Evolutionary conservation across 495 filamentous ascomycete genomes (phyloP).

Genomic region (Hypoxylon lienhwacheense): DNA sequence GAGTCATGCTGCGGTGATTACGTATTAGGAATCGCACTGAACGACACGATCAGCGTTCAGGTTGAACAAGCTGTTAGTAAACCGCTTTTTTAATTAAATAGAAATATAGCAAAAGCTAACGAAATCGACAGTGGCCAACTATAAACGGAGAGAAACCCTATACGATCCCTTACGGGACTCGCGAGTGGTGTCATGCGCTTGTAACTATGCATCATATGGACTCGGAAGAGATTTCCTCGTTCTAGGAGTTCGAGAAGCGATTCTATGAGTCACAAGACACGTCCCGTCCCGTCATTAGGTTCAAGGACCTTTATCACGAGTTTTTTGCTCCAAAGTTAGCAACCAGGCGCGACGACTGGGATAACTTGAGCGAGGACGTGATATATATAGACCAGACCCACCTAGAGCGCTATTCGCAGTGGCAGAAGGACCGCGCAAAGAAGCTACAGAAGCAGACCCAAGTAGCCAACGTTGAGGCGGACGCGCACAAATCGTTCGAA

Average conservation of each 20-base stretch:
- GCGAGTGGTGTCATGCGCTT: slow-evolving; percentile 62
- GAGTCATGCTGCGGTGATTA: slow-evolving; percentile 70
- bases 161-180: slow-evolving; percentile 52
- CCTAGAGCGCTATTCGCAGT: slow-evolving; percentile 28
- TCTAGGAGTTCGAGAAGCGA: slow-evolving; percentile 58
- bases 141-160: slow-evolving; percentile 60
- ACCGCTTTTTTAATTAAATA: not conserved
- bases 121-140: slow-evolving; percentile 49
- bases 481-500: slow-evolving; percentile 46
- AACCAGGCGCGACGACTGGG: slow-evolving; percentile 49
- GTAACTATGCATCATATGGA: slow-evolving; percentile 65
- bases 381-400: slow-evolving; percentile 41
- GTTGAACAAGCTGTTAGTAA: slow-evolving; percentile 45
- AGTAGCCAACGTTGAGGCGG: slow-evolving; percentile 41
- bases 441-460: slow-evolving; percentile 22
- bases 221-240: slow-evolving; percentile 52
- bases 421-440: slow-evolving; percentile 37
- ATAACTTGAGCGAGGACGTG: slow-evolving; percentile 51
- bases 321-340: slow-evolving; percentile 45
- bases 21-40: slow-evolving; percentile 60
- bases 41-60: slow-evolving; percentile 44
- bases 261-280: slow-evolving; percentile 21
- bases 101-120: not conserved
- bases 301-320: slow-evolving; percentile 51
- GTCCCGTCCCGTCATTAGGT: slow-evolving; percentile 37